Evolutionary conservation across 805 yeast species (phyloP).

Genomic region (Schizosaccharomyces osmophilus): DNA sequence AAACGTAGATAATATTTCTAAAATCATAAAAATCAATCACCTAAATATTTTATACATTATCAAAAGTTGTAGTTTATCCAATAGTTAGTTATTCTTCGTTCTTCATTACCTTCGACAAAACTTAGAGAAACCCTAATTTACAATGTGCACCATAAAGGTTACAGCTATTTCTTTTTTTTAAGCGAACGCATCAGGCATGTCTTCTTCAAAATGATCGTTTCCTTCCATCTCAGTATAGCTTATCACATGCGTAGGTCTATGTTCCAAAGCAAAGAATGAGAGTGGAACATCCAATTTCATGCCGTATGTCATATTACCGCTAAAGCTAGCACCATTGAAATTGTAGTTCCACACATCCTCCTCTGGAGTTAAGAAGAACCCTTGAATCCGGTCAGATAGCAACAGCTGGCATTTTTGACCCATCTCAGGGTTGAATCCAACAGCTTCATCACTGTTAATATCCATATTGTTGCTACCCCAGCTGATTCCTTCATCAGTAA

Average conservation of each 20-base stretch:
- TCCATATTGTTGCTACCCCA: constrained; percentile 59
- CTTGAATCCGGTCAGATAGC: constrained; percentile 49
- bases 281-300: constrained; percentile 58
- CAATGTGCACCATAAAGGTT: background rate
- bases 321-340: constrained; percentile 70
- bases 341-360: constrained; percentile 76
- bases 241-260: constrained; percentile 70
- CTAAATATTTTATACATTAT: too few relatives aligned
- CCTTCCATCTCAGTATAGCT: constrained; percentile 27
- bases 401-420: constrained; percentile 42
- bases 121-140: too few relatives aligned
- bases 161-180: background rate
- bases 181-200: constrained; percentile 9
- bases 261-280: constrained; percentile 61
- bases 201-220: constrained; percentile 8
- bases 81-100: too few relatives aligned
- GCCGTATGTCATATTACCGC: constrained; percentile 29
- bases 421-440: constrained; percentile 39
- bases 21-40: too few relatives aligned
- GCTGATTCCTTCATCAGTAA: constrained; percentile 37
- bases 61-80: too few relatives aligned
- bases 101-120: too few relatives aligned
- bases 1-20: too few relatives aligned
- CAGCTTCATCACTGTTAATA: constrained; percentile 28
- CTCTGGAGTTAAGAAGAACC: constrained; percentile 68